Conservation (phyloP, 176 grass and related monocot genomes). For the Canna indica region DNA sequence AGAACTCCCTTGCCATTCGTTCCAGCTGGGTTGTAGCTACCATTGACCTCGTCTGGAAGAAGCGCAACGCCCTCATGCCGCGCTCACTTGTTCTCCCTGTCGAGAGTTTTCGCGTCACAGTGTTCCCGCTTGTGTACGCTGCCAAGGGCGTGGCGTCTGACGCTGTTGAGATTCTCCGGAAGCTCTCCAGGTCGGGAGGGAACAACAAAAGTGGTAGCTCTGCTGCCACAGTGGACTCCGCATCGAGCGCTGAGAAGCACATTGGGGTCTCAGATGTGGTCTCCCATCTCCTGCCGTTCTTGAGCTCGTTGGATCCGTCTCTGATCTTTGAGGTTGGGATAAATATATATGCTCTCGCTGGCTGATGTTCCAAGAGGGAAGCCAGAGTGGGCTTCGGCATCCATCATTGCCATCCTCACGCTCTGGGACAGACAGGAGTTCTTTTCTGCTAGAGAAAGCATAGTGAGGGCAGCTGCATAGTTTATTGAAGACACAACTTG, state of each 20-base stretch:
- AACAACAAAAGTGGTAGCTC: constrained; percentile 13
- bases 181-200: constrained; percentile 57
- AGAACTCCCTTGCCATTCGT: constrained; percentile 72
- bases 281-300: constrained; percentile 80
- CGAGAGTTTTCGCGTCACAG: constrained; percentile 72
- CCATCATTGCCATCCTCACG: constrained; percentile 82
- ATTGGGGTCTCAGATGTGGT: constrained; percentile 86
- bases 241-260: constrained; percentile 65
- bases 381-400: constrained; percentile 97
- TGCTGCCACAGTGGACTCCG: constrained; percentile 20
- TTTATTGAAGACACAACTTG: background rate
- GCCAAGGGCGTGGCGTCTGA: constrained; percentile 87
- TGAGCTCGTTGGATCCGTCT: constrained; percentile 81
- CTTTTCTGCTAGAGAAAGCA: constrained; percentile 91
- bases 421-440: constrained; percentile 94
- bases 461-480: constrained; percentile 38
- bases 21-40: constrained; percentile 77
- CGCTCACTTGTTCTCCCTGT: constrained; percentile 79
- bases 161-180: constrained; percentile 46
- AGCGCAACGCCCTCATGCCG: constrained; percentile 69
- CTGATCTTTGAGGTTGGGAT: constrained; percentile 93
- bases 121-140: constrained; percentile 76
- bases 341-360: constrained; percentile 88
- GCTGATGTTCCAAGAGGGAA: constrained; percentile 91
- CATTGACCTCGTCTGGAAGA: constrained; percentile 65